Evolutionary conservation across 495 filamentous ascomycete species (phyloP).

Genomic region (Lophiotrema nucula): DNA sequence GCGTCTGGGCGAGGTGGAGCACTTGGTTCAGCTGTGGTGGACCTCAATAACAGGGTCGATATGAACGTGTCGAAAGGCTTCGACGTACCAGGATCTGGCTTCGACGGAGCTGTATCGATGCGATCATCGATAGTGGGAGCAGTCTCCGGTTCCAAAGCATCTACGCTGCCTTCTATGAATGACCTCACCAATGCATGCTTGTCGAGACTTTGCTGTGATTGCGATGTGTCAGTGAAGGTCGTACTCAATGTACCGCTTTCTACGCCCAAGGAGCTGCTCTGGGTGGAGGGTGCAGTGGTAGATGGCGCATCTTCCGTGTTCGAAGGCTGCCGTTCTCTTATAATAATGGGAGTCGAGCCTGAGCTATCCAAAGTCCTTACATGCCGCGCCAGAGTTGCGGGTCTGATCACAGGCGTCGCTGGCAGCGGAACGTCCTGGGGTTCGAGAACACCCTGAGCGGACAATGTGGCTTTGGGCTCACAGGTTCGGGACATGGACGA

Average conservation of each 20-base stretch:
- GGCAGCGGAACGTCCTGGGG: conserved; percentile 16
- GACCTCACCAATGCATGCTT: too few species aligned
- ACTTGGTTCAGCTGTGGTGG: background rate
- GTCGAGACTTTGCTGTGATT: too few species aligned
- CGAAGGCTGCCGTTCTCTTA: background rate
- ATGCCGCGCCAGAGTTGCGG: conserved; percentile 11
- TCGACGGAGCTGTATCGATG: too few species aligned
- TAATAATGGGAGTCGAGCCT: conserved; percentile 9
- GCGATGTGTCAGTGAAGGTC: background rate
- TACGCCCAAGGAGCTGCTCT: background rate
- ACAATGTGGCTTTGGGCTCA: background rate
- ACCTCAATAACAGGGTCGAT: background rate
- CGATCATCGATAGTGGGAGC: background rate
- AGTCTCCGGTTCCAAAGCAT: background rate
- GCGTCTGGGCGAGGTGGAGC: background rate
- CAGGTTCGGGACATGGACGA: background rate
- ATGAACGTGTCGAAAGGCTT: background rate
- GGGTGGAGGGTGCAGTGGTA: background rate
- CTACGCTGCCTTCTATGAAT: too few species aligned
- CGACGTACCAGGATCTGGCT: background rate
- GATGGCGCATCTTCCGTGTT: background rate
- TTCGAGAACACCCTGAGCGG: background rate
- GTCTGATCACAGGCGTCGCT: background rate
- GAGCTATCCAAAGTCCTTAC: conserved; percentile 7
- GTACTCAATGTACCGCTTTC: background rate